phyloP scores from a whole-genome alignment of 164 flowering plant genomes.

The Cinnamomum micranthum region DNA sequence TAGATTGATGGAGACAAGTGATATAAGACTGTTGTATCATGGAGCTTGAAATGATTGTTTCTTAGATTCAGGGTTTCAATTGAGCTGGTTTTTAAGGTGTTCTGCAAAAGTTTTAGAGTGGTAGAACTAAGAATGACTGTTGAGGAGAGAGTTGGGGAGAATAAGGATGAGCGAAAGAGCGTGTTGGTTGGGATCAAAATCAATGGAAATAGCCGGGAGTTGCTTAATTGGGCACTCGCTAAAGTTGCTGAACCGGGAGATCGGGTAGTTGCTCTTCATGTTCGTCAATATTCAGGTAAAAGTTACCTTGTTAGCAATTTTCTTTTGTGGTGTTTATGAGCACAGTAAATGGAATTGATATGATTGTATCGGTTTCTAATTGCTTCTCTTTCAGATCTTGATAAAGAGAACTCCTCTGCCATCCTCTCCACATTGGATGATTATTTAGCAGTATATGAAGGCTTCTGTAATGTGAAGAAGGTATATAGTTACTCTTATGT shows the following conservation, averaged over 20 bases:
- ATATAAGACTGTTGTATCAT: not conserved
- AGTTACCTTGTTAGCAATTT: not conserved
- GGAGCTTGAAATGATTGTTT: not conserved
- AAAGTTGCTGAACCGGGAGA: constrained; percentile 85
- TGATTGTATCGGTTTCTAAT: not conserved
- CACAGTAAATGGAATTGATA: not conserved
- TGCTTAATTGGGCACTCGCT: constrained; percentile 67
- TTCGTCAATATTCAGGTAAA: constrained; percentile 46
- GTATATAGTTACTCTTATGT: constrained; percentile 25
- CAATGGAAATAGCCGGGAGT: constrained; percentile 41
- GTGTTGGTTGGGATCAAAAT: constrained; percentile 56
- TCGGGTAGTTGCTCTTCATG: constrained; percentile 60
- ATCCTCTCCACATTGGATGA: constrained; percentile 29
- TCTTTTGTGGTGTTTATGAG: not conserved
- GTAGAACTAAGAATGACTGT: constrained; percentile 19
- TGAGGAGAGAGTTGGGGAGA: constrained; percentile 22
- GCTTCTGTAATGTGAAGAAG: constrained; percentile 62
- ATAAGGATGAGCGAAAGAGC: constrained; percentile 24
- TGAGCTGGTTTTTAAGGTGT: not conserved
- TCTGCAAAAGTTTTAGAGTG: not conserved
- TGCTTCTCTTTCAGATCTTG: constrained; percentile 30
- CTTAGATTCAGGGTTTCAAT: not conserved
- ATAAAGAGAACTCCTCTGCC: constrained; percentile 19
- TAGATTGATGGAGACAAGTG: not conserved
- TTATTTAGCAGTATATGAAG: constrained; percentile 58